Evolutionary conservation across 345 rosid genomes (phyloP).

Genomic region (Erysimum cheiranthoides): DNA sequence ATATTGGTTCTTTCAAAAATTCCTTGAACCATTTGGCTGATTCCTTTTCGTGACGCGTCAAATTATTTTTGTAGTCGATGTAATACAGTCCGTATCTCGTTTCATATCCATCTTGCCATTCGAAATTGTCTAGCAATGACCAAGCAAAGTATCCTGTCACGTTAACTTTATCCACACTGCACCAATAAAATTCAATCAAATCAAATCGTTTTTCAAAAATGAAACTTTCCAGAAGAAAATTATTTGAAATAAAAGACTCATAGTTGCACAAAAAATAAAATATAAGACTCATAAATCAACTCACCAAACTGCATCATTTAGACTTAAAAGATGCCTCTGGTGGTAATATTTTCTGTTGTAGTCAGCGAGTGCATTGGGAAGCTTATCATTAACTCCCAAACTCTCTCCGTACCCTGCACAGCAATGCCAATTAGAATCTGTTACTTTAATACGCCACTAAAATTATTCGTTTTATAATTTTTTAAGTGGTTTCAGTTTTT

Average conservation of each 20-base stretch:
- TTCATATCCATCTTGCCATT: slow-evolving; percentile 50
- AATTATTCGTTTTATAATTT: background rate
- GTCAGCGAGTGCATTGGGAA: slow-evolving; percentile 20
- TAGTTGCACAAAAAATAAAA: too few relatives aligned
- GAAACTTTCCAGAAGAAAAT: background rate
- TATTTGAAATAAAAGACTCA: background rate
- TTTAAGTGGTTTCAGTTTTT: background rate
- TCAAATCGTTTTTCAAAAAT: background rate
- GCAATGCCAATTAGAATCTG: background rate
- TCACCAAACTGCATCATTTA: slow-evolving; percentile 30
- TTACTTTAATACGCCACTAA: background rate
- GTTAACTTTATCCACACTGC: slow-evolving; percentile 45
- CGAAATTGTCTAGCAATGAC: slow-evolving; percentile 58
- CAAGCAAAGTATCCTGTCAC: slow-evolving; percentile 63
- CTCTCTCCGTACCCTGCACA: slow-evolving; percentile 26
- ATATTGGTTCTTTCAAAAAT: slow-evolving; percentile 40
- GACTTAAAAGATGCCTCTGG: slow-evolving; percentile 25
- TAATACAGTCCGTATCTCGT: slow-evolving; percentile 59
- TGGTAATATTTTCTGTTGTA: slow-evolving; percentile 30
- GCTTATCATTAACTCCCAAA: slow-evolving; percentile 1
- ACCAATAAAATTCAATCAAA: background rate
- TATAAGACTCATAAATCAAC: background rate
- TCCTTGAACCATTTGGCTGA: slow-evolving; percentile 54
- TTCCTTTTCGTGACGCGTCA: slow-evolving; percentile 51
- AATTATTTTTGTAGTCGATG: slow-evolving; percentile 48